Conservation (phyloP, 2,329 filamentous ascomycete species). For the Cercospora canescens region DNA sequence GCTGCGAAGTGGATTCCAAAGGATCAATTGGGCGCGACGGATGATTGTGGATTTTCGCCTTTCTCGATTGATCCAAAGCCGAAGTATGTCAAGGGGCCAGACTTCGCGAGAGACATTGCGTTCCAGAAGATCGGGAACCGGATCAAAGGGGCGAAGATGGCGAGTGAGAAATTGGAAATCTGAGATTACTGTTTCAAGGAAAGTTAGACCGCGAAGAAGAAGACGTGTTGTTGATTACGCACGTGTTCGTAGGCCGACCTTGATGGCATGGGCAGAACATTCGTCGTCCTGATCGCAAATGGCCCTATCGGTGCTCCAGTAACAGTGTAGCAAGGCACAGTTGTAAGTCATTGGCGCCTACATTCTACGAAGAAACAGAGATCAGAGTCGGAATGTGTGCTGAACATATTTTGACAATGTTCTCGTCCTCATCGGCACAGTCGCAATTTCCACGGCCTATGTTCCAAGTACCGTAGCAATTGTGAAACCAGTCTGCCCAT, state of each 20-base stretch:
- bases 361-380: too few relatives aligned
- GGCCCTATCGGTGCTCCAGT: too few relatives aligned
- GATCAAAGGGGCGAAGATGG: not conserved
- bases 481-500: too few relatives aligned
- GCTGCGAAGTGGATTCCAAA: not conserved
- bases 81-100: not conserved
- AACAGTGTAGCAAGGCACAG: too few relatives aligned
- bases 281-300: too few relatives aligned
- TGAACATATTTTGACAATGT: too few relatives aligned
- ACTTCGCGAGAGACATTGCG: not conserved
- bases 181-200: not conserved
- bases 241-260: not conserved
- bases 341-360: too few relatives aligned
- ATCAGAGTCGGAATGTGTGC: too few relatives aligned
- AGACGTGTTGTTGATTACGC: not conserved
- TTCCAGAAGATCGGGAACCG: not conserved
- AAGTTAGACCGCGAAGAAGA: not conserved
- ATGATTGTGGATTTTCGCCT: not conserved
- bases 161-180: not conserved
- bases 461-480: too few relatives aligned
- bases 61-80: not conserved
- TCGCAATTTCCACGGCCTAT: too few relatives aligned
- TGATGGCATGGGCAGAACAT: not conserved
- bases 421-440: too few relatives aligned
- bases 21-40: not conserved